Conservation (phyloP, 805 yeast species). For the Candida patagonica region DNA sequence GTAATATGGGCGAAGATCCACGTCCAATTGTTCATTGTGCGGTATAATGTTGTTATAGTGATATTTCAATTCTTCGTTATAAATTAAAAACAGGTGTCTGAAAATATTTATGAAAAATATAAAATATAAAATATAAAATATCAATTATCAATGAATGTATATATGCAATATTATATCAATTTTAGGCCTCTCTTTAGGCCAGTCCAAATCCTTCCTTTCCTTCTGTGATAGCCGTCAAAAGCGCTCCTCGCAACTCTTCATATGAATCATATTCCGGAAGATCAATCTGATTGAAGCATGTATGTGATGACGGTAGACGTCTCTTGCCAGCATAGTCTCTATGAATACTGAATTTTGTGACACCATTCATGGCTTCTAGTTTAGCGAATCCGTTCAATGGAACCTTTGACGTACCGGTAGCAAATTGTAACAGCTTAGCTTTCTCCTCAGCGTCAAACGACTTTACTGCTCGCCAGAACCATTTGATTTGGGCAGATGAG, state of each 20-base stretch:
- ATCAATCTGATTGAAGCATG: conserved; percentile 93
- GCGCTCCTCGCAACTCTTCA: conserved; percentile 71
- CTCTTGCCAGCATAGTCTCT: conserved; percentile 79
- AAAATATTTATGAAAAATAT: not conserved
- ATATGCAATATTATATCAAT: not conserved
- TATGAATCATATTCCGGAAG: conserved; percentile 88
- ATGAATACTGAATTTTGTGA: conserved; percentile 79
- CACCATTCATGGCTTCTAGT: conserved; percentile 78
- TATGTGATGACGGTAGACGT: conserved; percentile 89
- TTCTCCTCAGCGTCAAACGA: conserved; percentile 91
- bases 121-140: not conserved
- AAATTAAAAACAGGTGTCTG: not conserved
- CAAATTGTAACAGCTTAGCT: conserved; percentile 88
- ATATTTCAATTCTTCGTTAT: too few relatives aligned
- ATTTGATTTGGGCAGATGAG: conserved; percentile 77
- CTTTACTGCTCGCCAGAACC: conserved; percentile 97
- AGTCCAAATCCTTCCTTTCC: conserved; percentile 96
- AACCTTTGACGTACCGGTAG: conserved; percentile 94
- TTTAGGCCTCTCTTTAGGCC: conserved; percentile 35
- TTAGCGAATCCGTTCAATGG: conserved; percentile 92
- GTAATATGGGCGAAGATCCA: too few relatives aligned
- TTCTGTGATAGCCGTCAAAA: conserved; percentile 80
- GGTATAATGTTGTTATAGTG: too few relatives aligned
- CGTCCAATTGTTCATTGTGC: too few relatives aligned
- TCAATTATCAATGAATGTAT: not conserved